phyloP scores from a whole-genome alignment of 2,329 filamentous ascomycete genomes.

The Pseudocercospora musae region DNA sequence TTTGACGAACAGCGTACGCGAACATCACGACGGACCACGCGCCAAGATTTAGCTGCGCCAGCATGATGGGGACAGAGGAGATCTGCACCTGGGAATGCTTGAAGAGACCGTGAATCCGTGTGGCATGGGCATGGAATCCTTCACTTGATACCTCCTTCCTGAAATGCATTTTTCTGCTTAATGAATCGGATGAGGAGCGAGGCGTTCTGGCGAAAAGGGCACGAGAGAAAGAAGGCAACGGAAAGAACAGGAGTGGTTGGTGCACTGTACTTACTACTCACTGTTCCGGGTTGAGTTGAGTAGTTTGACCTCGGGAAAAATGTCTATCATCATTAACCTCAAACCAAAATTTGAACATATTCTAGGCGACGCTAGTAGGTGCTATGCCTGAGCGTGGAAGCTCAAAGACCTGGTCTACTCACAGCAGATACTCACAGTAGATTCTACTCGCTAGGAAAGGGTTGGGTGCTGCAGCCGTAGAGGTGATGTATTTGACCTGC shows the following conservation, averaged over 20 bases:
- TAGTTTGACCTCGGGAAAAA: not conserved
- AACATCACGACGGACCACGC: not conserved
- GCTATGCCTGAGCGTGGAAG: no score
- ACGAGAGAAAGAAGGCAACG: not conserved
- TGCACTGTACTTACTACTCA: not conserved
- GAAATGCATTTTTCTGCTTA: not conserved
- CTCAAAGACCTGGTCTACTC: no score
- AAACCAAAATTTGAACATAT: not conserved
- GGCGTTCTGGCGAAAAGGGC: not conserved
- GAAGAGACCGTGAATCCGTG: no score
- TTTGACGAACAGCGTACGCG: not conserved
- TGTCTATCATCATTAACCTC: not conserved
- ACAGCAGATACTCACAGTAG: no score
- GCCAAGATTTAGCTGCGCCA: not conserved
- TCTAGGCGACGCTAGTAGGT: no score
- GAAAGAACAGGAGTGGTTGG: not conserved
- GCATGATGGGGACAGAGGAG: not conserved
- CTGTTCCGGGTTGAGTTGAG: not conserved
- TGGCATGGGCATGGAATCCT: no score
- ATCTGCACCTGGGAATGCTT: no score
- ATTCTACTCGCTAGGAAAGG: no score
- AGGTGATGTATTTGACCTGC: no score
- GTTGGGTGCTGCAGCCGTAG: no score
- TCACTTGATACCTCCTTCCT: not conserved
- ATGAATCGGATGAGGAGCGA: not conserved